These are phyloP conservation scores for Sphaceloma murrayae DNA, from an alignment of 2,329 filamentous ascomycete species.

Conservation along the genomic window DNA sequence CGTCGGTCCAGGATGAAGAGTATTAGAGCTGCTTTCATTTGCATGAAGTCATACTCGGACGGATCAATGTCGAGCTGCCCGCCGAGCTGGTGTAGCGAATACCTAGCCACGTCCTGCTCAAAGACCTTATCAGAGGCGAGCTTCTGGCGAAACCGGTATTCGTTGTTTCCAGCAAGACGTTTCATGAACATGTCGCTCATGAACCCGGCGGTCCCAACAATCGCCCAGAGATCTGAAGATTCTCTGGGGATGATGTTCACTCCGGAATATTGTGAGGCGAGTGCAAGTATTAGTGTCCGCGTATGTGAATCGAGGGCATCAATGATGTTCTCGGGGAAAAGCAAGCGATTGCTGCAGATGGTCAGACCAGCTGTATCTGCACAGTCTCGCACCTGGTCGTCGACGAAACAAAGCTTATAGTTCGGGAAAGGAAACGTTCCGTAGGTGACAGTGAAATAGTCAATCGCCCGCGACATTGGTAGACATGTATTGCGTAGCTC, in stretches of 20 bases:
- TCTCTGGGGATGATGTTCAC: conserved; percentile 82
- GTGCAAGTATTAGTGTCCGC: conserved; percentile 66
- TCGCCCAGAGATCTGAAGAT: conserved; percentile 74
- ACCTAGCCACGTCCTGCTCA: conserved; percentile 69
- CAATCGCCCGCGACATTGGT: conserved; percentile 73
- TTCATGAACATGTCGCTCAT: conserved; percentile 93
- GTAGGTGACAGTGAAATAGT: conserved; percentile 80
- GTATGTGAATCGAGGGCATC: conserved; percentile 78
- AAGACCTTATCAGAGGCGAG: conserved; percentile 71
- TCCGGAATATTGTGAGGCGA: conserved; percentile 90
- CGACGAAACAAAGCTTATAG: conserved; percentile 90
- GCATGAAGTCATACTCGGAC: conserved; percentile 83
- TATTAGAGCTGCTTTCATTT: conserved; percentile 80
- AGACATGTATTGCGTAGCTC: conserved; percentile 82
- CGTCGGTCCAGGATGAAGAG: conserved; percentile 90
- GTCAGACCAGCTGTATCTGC: conserved; percentile 72
- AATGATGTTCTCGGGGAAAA: conserved; percentile 76
- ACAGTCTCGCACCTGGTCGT: conserved; percentile 71
- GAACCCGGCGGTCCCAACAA: conserved; percentile 82
- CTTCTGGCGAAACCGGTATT: conserved; percentile 86
- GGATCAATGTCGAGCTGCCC: conserved; percentile 66
- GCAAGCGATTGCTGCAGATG: conserved; percentile 74
- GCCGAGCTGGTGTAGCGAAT: conserved; percentile 73
- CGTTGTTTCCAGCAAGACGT: conserved; percentile 84
- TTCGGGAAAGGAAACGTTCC: conserved; percentile 84